phyloP scores from a whole-genome alignment of 441 rosid genomes.

The Kokia cookei region DNA sequence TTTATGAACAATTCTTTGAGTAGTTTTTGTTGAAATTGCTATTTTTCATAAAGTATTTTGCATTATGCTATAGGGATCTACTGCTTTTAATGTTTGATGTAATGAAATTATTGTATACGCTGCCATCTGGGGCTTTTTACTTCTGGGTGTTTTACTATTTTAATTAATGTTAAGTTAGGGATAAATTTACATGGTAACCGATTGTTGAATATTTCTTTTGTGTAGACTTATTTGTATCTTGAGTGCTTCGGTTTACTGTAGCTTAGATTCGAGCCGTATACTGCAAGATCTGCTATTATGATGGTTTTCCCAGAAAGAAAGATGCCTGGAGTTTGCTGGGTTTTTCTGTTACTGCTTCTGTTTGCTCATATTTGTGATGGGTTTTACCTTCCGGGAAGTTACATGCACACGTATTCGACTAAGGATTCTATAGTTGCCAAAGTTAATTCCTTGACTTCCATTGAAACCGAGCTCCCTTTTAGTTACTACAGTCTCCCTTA shows the following conservation, averaged over 20 bases:
- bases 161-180: neutral
- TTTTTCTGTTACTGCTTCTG: slow-evolving; percentile 40
- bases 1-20: neutral
- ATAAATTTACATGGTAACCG: neutral
- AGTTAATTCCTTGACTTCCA: slow-evolving; percentile 87
- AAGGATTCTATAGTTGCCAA: slow-evolving; percentile 49
- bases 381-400: slow-evolving; percentile 87
- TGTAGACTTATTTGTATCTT: neutral
- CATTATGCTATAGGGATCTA: neutral
- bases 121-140: neutral
- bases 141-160: neutral
- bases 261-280: neutral
- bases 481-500: slow-evolving; percentile 83
- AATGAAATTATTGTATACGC: neutral
- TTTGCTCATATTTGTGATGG: slow-evolving; percentile 41
- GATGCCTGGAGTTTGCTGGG: slow-evolving; percentile 35
- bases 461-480: slow-evolving; percentile 89
- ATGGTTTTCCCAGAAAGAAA: slow-evolving; percentile 26
- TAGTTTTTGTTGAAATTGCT: neutral
- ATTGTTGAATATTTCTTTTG: neutral
- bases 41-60: neutral
- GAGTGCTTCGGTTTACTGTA: neutral
- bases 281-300: neutral
- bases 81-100: neutral
- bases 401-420: slow-evolving; percentile 63